Percentiles rank a stretch among this genome's conserved stretches.
phyloP scores from a whole-genome alignment of 1,284 basidiomycete species.

The Leccinum proximum region DNA sequence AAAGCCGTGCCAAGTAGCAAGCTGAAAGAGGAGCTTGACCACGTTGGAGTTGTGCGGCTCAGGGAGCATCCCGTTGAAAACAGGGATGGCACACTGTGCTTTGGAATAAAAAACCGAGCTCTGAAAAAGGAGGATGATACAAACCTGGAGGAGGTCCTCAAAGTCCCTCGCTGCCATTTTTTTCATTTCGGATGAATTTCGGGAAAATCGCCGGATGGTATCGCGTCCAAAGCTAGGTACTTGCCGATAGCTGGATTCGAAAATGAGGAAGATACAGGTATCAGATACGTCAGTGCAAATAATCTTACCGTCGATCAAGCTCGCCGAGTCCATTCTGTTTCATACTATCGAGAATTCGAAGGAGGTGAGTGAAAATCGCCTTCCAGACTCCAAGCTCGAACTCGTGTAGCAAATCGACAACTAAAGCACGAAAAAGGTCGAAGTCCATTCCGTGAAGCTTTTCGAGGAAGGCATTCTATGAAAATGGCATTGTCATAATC shows the following conservation, averaged over 20 bases:
- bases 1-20: not conserved
- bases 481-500: not conserved
- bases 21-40: not conserved
- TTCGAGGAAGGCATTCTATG: not conserved
- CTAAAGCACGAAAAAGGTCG: not conserved
- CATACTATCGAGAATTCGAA: not conserved
- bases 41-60: not conserved
- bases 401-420: not conserved
- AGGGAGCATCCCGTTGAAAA: not conserved
- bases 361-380: not conserved
- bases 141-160: not conserved
- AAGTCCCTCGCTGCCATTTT: conserved; percentile 1
- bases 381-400: not conserved
- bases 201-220: not conserved
- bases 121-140: not conserved
- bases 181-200: not conserved
- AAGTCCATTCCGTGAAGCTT: not conserved
- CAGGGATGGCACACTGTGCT: not conserved
- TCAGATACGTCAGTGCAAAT: not conserved
- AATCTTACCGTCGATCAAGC: not conserved
- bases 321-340: not conserved
- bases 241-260: not conserved
- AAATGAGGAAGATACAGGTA: not conserved
- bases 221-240: not conserved
- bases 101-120: not conserved